Base-by-base conservation (phyloP, 2,329 filamentous ascomycete genomes). In the Coniochaeta hoffmannii region DNA sequence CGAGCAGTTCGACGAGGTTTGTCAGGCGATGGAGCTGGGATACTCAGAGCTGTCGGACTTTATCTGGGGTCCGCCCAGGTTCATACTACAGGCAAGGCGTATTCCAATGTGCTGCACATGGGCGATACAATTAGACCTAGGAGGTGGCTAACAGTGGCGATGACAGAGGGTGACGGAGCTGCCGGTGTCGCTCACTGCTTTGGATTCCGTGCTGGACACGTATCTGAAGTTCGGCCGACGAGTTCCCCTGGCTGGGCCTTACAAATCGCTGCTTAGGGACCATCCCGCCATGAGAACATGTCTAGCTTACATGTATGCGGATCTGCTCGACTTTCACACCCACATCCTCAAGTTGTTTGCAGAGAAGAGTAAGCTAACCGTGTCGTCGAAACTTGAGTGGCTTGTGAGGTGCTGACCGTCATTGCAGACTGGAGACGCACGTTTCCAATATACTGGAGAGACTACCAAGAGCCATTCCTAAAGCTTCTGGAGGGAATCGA, bases 31-130 rank as follows among this genome's bases (percentile, higher is more conserved):
- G 14, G 57, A 59, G 31, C 55, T 63, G 11, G 59, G 57, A 0
- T 44, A 28, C 12, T 22, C 41, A 28, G 41, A 46, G 22, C 3
- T 46, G n/a, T 28, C 41, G 12, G 12, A 56, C 9, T 65, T 54
- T n/a, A 60, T 69, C 32, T 69, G 67, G 67, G 67, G 67, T 1
- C 64, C 66, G 1, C 58, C 64, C n/a, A 55, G 57, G 9, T 64
- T 59, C 19, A 59, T 67, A 11, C 50, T 67, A 15, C 53, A 62
- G 54, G 63, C 64, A 10, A 22, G 36, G 17, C 22, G n/a, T 19
- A 11, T 11, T 19, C 35, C 26, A 53, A 24, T 4, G 32, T 30
- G 10, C 31, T 4, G 9, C 3, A 6, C 41, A 36, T 28, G 31
- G 4, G 8, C 3, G 50, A 22, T 4, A 19, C 30, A 63, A 57